Percentiles rank a stretch among this genome's conserved stretches.
These are phyloP conservation scores for Sextonia rubra DNA, from an alignment of 164 flowering plant species.

Conservation along the genomic window DNA sequence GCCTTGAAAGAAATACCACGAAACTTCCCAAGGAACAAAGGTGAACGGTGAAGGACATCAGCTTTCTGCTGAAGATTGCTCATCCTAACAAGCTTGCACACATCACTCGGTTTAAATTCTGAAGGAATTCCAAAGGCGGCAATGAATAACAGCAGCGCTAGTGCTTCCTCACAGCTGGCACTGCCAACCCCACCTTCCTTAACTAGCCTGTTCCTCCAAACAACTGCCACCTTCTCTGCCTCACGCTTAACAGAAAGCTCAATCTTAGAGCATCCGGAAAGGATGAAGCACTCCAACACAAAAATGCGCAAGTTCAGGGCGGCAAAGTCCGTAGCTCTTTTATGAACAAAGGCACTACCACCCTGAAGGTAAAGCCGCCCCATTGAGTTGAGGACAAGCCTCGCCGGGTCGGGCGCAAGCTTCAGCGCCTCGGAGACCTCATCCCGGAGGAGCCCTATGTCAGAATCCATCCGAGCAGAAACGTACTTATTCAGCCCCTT, in stretches of 20 bases:
- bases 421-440: conserved; percentile 40
- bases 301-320: conserved; percentile 19
- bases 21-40: conserved; percentile 23
- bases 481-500: conserved; percentile 35
- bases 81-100: conserved; percentile 29
- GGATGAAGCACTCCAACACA: conserved; percentile 32
- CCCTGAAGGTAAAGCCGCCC: conserved; percentile 51
- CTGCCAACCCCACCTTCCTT: conserved; percentile 39
- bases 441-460: conserved; percentile 24
- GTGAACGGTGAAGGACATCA: conserved; percentile 28
- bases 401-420: conserved; percentile 35
- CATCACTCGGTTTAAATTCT: conserved; percentile 29
- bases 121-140: conserved; percentile 45
- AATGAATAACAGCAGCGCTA: conserved; percentile 46
- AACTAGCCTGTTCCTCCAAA: conserved; percentile 44
- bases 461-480: conserved; percentile 7
- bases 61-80: conserved; percentile 26
- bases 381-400: conserved; percentile 39
- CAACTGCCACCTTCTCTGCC: conserved; percentile 32
- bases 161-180: conserved; percentile 35
- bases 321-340: conserved; percentile 22
- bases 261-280: conserved; percentile 17
- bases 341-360: conserved; percentile 27
- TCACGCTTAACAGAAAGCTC: conserved; percentile 26
- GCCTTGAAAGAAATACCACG: conserved; percentile 28